Base-by-base conservation (phyloP, 2,329 filamentous ascomycete species). In the Verticillium isaacii region DNA sequence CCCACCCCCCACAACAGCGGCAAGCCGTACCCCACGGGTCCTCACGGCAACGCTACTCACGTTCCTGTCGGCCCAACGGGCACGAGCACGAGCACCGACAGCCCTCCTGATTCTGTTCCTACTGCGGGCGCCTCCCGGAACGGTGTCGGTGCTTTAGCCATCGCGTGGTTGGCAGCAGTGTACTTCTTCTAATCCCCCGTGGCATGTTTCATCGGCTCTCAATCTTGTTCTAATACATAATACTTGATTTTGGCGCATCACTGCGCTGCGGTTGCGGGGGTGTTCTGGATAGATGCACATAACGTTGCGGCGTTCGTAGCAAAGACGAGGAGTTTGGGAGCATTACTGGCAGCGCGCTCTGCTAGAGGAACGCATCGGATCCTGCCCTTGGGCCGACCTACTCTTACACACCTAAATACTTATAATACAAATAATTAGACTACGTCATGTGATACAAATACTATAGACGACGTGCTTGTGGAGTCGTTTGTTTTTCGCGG, bases 181-280 rank as follows among this genome's bases (percentile, higher is more conserved):
- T 77, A 73, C 66, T 69, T 82, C 62, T 62, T 82, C 60, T 83
- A 76, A 75, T 57, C 52, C 23, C 5, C 14, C 37, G 8, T 8
- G 45, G n/a, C 11, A 15, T 12, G n/a, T 4, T 25, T 12, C n/a
- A 19, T 52, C 19, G 19, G 12, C 45, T 23, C 23, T 23, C 7
- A 41, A 41, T 17, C 17, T 15, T 17, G 15, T 41, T 41, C 36
- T n/a, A 41, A 52, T 52, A 14, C 45, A 52, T 52, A 52, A 52
- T 52, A 52, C 19, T 52, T 11, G 45, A 25, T 23, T 23, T 52
- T 52, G n/a, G 19, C n/a, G 45, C 19, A 23, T 19, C 19, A 23
- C 19, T 23, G 45, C 45, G 23, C 45, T 12, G 45, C 19, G 12
- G n/a, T 14, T 12, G n/a, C n/a, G 11, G 45, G 12, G 45, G 45